Evolutionary conservation across 352 stramenopile species (phyloP).

Genomic region (Phytophthora cryptogea): DNA sequence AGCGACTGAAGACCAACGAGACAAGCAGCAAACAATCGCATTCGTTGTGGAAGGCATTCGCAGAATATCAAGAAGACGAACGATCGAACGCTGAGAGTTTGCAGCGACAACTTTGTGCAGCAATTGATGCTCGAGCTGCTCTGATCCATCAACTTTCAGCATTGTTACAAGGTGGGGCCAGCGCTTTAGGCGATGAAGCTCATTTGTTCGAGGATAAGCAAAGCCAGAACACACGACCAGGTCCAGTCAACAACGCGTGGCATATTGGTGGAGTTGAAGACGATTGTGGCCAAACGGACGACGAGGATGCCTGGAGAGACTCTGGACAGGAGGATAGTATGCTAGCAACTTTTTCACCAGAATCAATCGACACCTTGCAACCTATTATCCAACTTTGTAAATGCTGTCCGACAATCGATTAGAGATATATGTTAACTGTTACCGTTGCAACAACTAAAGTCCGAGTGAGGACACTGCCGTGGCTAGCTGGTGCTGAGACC

Average conservation of each 20-base stretch:
- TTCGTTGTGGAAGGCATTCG: conserved; percentile 13
- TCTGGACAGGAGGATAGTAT: background rate
- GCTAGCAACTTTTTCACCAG: background rate
- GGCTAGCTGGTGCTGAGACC: no score
- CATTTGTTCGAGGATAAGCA: conserved; percentile 3
- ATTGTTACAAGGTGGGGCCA: background rate
- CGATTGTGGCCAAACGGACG: background rate
- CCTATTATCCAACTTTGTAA: background rate
- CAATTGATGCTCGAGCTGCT: conserved; percentile 9
- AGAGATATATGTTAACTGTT: no score
- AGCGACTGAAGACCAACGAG: conserved; percentile 3
- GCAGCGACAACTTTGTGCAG: conserved; percentile 11
- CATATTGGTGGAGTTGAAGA: background rate
- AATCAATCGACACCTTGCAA: background rate
- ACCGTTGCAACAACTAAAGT: no score
- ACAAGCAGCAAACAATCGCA: background rate
- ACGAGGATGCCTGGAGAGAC: conserved; percentile 5
- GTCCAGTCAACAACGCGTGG: conserved; percentile 3
- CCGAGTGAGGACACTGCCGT: no score
- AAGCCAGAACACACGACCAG: background rate
- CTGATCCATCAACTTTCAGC: conserved; percentile 16
- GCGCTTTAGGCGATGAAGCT: background rate
- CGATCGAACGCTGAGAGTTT: conserved; percentile 11
- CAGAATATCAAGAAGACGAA: conserved; percentile 10
- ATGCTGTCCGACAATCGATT: no score